Evolutionary conservation across 805 yeast genomes (phyloP).

Genomic region (Metschnikowia arizonensis): DNA sequence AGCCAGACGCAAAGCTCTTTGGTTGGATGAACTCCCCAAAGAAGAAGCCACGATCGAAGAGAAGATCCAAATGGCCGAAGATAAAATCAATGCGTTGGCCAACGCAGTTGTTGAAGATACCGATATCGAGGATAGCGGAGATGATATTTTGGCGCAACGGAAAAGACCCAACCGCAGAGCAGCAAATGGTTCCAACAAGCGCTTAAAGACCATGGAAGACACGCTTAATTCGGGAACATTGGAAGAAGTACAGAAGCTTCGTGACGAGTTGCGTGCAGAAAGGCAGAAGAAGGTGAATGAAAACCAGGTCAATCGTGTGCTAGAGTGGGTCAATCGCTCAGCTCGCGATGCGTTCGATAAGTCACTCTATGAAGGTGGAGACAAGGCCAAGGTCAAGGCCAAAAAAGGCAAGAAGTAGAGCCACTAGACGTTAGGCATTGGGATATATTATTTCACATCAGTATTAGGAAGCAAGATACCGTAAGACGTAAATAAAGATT

Average conservation of each 20-base stretch:
- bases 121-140: conserved; percentile 27
- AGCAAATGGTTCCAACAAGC: conserved; percentile 31
- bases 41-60: conserved; percentile 18
- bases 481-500: too few species aligned
- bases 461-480: too few species aligned
- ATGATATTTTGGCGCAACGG: conserved; percentile 22
- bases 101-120: conserved; percentile 10
- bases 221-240: conserved; percentile 26
- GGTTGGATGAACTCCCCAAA: conserved; percentile 38
- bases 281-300: conserved; percentile 34
- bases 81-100: conserved; percentile 6
- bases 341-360: conserved; percentile 51
- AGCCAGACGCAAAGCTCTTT: conserved; percentile 55
- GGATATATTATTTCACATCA: too few species aligned
- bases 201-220: conserved; percentile 34
- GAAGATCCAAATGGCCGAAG: conserved; percentile 10
- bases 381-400: conserved; percentile 23
- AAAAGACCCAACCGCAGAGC: conserved; percentile 31
- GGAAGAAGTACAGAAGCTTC: conserved; percentile 23
- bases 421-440: conserved; percentile 8
- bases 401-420: conserved; percentile 16
- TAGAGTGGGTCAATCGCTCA: conserved; percentile 59
- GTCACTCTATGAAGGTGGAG: conserved; percentile 56
- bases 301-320: conserved; percentile 43
- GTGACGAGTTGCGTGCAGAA: conserved; percentile 26